Conservation (phyloP, 345 rosid genomes). For the Mallotus nudiflorus region DNA sequence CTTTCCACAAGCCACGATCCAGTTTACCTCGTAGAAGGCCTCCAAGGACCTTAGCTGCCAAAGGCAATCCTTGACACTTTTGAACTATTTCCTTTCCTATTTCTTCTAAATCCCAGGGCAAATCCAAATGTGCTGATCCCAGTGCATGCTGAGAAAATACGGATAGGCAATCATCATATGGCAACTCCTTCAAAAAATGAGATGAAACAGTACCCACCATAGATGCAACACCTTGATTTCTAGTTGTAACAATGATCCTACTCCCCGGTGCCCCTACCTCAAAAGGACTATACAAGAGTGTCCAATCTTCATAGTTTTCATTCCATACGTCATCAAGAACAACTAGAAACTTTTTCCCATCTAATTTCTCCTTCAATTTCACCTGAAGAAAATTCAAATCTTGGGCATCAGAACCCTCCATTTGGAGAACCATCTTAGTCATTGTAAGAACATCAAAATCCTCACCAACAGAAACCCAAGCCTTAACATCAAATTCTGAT, state of each 20-base stretch:
- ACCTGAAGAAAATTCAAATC: not conserved
- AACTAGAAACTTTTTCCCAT: not conserved
- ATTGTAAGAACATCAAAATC: not conserved
- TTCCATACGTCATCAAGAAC: not conserved
- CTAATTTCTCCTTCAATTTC: not conserved
- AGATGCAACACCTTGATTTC: not conserved
- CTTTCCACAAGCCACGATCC: constrained; percentile 7
- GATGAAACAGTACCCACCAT: not conserved
- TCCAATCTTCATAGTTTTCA: not conserved
- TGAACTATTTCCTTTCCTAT: not conserved
- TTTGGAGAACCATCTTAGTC: not conserved
- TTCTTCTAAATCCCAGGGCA: not conserved
- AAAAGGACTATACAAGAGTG: not conserved
- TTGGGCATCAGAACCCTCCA: not conserved
- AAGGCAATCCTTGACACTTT: constrained; percentile 1
- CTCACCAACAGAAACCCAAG: constrained; percentile 20
- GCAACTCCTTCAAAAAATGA: not conserved
- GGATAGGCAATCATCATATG: not conserved
- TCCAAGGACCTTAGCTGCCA: constrained; percentile 28
- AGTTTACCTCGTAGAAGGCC: constrained; percentile 16
- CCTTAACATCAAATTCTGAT: constrained; percentile 1
- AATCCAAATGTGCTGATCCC: not conserved
- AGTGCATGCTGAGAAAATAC: not conserved
- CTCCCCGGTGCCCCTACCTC: not conserved
- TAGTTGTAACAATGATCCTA: not conserved